These are phyloP conservation scores for Hyphopichia khmerensis DNA, from an alignment of 1,139 yeast genomes.

Conservation along the genomic window DNA sequence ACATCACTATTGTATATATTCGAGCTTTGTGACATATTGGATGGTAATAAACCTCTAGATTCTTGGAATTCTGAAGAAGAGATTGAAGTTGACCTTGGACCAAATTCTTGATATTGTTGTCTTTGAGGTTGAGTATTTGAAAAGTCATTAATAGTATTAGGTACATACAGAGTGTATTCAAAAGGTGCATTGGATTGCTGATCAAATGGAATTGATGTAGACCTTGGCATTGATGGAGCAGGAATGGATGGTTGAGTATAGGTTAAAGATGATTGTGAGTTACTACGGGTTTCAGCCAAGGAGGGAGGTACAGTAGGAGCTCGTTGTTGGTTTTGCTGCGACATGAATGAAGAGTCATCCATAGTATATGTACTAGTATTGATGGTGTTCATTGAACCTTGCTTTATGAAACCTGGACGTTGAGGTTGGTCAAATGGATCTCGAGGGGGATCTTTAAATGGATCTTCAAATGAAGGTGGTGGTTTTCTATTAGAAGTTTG, in stretches of 20 bases:
- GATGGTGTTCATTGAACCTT: constrained; percentile 1
- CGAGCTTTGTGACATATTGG: not conserved
- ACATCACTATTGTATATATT: not conserved
- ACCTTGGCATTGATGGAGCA: not conserved
- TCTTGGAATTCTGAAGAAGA: constrained; percentile 1
- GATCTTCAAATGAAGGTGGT: not conserved
- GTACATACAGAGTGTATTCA: not conserved
- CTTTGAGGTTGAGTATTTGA: not conserved
- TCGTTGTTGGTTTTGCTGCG: not conserved
- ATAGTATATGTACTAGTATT: not conserved
- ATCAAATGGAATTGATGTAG: not conserved
- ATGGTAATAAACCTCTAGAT: not conserved
- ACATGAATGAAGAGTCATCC: not conserved
- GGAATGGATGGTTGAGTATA: not conserved
- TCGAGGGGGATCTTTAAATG: not conserved
- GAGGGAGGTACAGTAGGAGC: not conserved
- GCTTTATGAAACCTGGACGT: not conserved
- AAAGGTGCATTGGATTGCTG: not conserved
- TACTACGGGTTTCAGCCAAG: not conserved
- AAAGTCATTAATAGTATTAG: not conserved
- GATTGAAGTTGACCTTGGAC: constrained; percentile 1
- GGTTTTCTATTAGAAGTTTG: not conserved
- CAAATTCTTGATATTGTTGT: not conserved
- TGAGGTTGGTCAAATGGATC: not conserved
- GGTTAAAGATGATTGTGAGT: constrained; percentile 1